Base-by-base conservation (phyloP, 768 basidiomycete species). In the Strobilomyces echinocephalus region DNA sequence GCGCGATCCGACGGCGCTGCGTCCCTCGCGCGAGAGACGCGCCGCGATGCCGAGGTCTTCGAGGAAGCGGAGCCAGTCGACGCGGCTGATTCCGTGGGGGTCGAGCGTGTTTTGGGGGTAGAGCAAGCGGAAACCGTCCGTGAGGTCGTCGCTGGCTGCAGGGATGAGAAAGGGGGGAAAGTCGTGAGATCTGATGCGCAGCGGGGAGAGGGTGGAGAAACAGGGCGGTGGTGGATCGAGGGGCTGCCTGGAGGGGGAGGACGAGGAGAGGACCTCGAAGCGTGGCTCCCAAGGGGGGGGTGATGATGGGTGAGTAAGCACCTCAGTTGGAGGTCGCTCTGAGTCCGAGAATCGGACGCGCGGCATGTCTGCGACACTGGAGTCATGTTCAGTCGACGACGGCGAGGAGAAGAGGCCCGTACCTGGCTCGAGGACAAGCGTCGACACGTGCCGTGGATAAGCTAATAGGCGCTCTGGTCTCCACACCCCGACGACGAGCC, bases 151-250 rank as follows among this genome's bases (percentile, higher is more conserved):
- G 31, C 54, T 59, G 52, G 63, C 18, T 6, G 69, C 52, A 5
- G 61, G 58, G 16, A 69, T 65, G 44, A 42, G 43, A 50, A 69
- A 69, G 8, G 61, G 51, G 2, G 68, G 69, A 35, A 69, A 69
- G 15, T 63, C 47, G 34, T 56, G 49, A 9, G 69, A 65, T 55
- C 55, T 51, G 28, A 69, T 51, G 34, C 69, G 65, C 2, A 61
- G 33, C 9, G 68, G 69, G 15, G 69, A 65, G 3, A 56, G 57
- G 2, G 35, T 60, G 15, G 68, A 69, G 48, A 69, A 69, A 36
- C 68, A 69, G 43, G 44, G 35, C 1, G 68, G 68, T 8, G 69
- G 69, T 46, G 68, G 69, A 39, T 69, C 68, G 2, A 69, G 63
- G 9, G 68, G 68, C 3, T 56, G 59, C 10, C 69, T 57, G 5